These are phyloP conservation scores for Fusarium albidum DNA, from an alignment of 2,329 filamentous ascomycete genomes.

Conservation along the genomic window DNA sequence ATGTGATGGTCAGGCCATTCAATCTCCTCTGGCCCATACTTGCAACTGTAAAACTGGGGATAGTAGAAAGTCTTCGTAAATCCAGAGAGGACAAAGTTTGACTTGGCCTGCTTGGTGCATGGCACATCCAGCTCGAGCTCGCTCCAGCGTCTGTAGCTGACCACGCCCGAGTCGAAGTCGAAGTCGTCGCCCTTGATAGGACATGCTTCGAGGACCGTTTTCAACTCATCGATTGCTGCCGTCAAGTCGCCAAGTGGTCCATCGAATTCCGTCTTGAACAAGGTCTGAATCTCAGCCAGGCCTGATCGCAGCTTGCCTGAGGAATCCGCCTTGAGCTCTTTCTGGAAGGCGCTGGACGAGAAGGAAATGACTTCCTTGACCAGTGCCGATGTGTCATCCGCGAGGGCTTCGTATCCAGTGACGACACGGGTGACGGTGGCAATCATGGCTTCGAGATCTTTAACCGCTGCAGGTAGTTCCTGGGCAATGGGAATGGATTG, in stretches of 20 bases:
- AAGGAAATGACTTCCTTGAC: slow-evolving; percentile 1
- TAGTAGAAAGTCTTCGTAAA: slow-evolving; percentile 5
- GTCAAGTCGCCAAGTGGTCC: neutral
- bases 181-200: neutral
- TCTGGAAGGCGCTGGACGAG: neutral
- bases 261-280: neutral
- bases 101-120: neutral
- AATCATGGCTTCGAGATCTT: neutral
- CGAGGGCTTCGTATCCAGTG: neutral
- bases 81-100: slow-evolving; percentile 1
- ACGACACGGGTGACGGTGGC: neutral
- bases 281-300: slow-evolving; percentile 5
- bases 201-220: neutral
- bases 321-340: slow-evolving; percentile 4
- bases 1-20: slow-evolving; percentile 2
- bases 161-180: neutral
- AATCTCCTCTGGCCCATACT: neutral
- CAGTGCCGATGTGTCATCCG: neutral
- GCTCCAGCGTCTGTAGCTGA: slow-evolving; percentile 2
- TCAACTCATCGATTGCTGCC: neutral
- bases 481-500: slow-evolving; percentile 5
- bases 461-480: neutral
- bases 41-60: slow-evolving; percentile 1
- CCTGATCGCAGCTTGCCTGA: slow-evolving; percentile 1
- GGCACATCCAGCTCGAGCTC: neutral